phyloP scores from a whole-genome alignment of 305 asterid species.

The Fraxinus baroniana region DNA sequence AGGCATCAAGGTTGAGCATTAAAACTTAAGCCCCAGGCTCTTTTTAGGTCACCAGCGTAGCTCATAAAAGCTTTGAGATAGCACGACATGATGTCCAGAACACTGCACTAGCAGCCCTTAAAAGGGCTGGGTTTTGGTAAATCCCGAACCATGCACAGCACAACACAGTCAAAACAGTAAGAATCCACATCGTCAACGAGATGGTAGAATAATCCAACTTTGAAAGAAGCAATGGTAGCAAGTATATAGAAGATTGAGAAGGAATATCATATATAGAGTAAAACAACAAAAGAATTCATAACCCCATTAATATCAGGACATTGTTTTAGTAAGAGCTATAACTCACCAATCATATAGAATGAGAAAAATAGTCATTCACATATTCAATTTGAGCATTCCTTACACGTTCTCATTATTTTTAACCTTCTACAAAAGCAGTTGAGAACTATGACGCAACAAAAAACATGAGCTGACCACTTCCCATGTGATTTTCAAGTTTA shows the following conservation, averaged over 20 bases:
- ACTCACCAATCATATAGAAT: neutral
- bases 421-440: neutral
- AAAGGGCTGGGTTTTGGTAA: slow-evolving; percentile 49
- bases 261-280: neutral
- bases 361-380: neutral
- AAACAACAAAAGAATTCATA: neutral
- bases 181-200: neutral
- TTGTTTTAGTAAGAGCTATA: neutral
- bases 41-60: neutral
- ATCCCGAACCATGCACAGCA: slow-evolving; percentile 24
- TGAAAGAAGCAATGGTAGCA: neutral
- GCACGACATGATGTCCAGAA: slow-evolving; percentile 51
- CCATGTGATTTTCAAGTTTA: neutral
- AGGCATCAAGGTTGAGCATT: neutral
- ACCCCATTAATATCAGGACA: neutral
- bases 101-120: slow-evolving; percentile 44
- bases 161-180: neutral
- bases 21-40: neutral
- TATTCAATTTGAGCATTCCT: neutral
- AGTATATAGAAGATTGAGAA: neutral
- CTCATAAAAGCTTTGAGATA: slow-evolving; percentile 46
- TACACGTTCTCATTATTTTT: neutral
- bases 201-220: neutral
- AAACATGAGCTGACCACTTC: neutral
- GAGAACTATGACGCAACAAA: neutral